These are phyloP conservation scores for Aurantiochytrium sp. DNA, from an alignment of 108 stramenopile species.

Conservation along the genomic window DNA sequence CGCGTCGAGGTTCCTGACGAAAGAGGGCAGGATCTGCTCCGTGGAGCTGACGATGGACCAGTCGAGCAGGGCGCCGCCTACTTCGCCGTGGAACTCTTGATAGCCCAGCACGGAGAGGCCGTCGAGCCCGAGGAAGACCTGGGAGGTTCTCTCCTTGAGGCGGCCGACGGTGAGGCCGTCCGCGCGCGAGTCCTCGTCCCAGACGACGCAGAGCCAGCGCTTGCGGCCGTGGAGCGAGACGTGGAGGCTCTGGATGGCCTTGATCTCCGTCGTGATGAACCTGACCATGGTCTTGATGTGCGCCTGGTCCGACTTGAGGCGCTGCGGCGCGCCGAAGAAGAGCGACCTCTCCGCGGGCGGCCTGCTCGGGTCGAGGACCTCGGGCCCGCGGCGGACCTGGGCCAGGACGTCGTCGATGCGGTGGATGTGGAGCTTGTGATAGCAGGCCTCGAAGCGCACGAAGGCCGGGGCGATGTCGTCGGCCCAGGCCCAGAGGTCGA, in stretches of 20 bases:
- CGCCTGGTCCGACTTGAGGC: not conserved
- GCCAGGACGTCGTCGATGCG: not conserved
- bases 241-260: not conserved
- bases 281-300: slow-evolving; percentile 12
- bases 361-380: not conserved
- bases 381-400: not conserved
- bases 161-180: not conserved
- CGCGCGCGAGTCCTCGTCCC: not conserved
- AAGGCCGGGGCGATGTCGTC: not conserved
- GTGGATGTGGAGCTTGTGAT: not conserved
- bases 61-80: not conserved
- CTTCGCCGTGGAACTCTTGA: not conserved
- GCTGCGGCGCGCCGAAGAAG: not conserved
- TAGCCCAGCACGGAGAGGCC: not conserved
- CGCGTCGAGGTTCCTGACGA: slow-evolving; percentile 5
- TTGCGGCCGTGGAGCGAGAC: not conserved
- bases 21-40: not conserved
- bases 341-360: not conserved
- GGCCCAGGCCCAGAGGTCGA: not conserved
- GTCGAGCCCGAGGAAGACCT: not conserved
- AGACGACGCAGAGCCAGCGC: not conserved
- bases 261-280: not conserved
- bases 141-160: not conserved
- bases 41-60: not conserved
- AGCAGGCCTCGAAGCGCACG: not conserved